Base-by-base conservation (phyloP, 2,329 filamentous ascomycete genomes). In the Monosporascus sp. region DNA sequence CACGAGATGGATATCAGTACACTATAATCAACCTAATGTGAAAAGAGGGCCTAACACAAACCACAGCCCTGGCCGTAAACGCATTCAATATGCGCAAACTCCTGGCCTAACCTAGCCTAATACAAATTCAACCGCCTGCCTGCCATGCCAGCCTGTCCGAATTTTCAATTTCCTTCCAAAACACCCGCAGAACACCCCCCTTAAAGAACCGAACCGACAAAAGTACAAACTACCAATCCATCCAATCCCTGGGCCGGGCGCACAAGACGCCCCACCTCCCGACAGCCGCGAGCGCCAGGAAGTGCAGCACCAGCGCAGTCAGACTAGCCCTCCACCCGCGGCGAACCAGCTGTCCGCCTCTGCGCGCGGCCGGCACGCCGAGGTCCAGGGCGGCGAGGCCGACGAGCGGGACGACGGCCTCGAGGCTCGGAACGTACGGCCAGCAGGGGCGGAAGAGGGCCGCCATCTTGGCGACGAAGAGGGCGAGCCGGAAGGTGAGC, bases 401-500 rank as follows among this genome's bases (percentile, higher is more conserved):
- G 5, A 95, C 72, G 2, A 96, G 73, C 3, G 87, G 84, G 59
- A 87, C 85, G 5, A 84, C 76, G 5, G 91, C 71, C 68, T 80
- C 80, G 7, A 82, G 74, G 45, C 80, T 85, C n/a, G 82, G 77
- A 44, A 84, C 83, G 53, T 85, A 85, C 0, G 91, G 91, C 66
- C 83, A 84, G 68, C 91, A 96, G 1, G 86, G 81, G 47, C 79
- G 77, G 3, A 80, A 77, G 9, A 94, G 70, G 0, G 83, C 82
- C 14, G 79, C 71, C 8, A 91, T 71, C 68, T 96, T 96, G 49
- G 79, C 59, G 6, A 87, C 67, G 61, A 96, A 92, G 1, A 92
- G 61, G 1, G 69, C 61, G 3, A 89, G 70, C 48, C 86, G 85
- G 20, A 80, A 58, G 5, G 73, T 51, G 48, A 70, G 67, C 68